A percentile compares a stretch with the other conserved stretches of the same genome.
Evolutionary conservation across 352 stramenopile genomes (phyloP).

Genomic region (Detonula confervacea): DNA sequence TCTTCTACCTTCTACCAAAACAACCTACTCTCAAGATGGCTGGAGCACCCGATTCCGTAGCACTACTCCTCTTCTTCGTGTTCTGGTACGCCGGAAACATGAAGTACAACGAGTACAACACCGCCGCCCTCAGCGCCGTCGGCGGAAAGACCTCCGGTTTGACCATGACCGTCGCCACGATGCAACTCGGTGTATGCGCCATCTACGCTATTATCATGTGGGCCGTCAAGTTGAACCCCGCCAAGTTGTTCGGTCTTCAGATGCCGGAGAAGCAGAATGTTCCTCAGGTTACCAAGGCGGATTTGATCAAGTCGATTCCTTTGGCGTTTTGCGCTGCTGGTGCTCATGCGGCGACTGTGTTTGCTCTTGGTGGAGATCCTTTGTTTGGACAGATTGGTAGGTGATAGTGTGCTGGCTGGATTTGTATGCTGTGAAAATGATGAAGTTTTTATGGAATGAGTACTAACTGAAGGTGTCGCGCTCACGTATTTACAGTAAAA

Average conservation of each 20-base stretch:
- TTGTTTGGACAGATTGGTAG: constrained; percentile 68
- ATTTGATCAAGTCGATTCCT: constrained; percentile 68
- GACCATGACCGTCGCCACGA: constrained; percentile 62
- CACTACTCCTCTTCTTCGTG: constrained; percentile 66
- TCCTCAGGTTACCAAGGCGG: constrained; percentile 47
- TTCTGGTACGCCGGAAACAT: constrained; percentile 73
- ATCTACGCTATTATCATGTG: constrained; percentile 68
- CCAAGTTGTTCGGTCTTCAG: constrained; percentile 65
- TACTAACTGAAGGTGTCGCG: background rate
- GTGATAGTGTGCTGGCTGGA: no score
- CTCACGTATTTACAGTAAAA: constrained; percentile 60
- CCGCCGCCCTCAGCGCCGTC: constrained; percentile 53
- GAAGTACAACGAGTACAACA: constrained; percentile 78
- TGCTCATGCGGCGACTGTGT: constrained; percentile 66
- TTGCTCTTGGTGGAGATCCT: constrained; percentile 60
- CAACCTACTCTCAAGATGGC: constrained; percentile 18
- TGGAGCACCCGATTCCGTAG: constrained; percentile 53
- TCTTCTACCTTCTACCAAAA: background rate
- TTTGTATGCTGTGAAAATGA: no score
- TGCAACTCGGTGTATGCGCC: constrained; percentile 63
- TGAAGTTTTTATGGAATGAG: no score
- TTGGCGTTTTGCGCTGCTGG: constrained; percentile 63
- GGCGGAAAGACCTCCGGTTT: constrained; percentile 58
- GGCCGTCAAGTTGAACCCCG: constrained; percentile 60
- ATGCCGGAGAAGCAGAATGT: constrained; percentile 48